These are phyloP conservation scores for Bacterosira constricta DNA, from an alignment of 108 stramenopile genomes.

Conservation along the genomic window DNA sequence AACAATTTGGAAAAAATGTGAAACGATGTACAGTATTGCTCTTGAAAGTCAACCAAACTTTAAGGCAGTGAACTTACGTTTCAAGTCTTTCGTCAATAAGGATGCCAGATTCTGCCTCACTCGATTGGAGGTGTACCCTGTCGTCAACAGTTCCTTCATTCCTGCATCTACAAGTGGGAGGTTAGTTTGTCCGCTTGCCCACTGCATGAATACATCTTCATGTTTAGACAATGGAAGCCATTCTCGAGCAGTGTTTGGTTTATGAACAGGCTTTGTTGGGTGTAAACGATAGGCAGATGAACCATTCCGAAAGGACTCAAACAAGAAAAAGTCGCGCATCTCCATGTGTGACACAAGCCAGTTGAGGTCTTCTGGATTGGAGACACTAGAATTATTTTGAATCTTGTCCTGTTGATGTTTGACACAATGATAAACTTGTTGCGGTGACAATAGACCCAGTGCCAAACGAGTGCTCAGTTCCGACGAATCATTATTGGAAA, in stretches of 20 bases:
- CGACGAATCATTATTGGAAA: conserved; percentile 59
- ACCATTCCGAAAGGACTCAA: conserved; percentile 52
- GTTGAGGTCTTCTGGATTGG: conserved; percentile 18
- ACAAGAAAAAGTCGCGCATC: conserved; percentile 79
- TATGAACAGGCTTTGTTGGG: conserved; percentile 20
- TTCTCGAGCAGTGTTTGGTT: conserved; percentile 7
- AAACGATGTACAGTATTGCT: no score
- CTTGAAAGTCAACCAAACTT: no score
- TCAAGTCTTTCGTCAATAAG: conserved; percentile 81
- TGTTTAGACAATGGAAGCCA: conserved; percentile 31
- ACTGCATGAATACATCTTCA: conserved; percentile 44
- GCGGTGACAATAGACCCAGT: conserved; percentile 60
- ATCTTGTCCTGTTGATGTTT: conserved; percentile 29
- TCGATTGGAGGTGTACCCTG: conserved; percentile 93
- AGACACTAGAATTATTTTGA: conserved; percentile 10
- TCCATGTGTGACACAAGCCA: conserved; percentile 74
- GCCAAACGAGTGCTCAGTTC: conserved; percentile 50
- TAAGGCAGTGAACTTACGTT: no score
- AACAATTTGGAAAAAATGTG: no score
- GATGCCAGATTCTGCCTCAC: conserved; percentile 92
- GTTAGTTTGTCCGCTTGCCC: conserved; percentile 79
- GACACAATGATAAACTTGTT: conserved; percentile 47
- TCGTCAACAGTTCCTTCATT: conserved; percentile 83
- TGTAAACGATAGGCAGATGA: conserved; percentile 14
- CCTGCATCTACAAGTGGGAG: conserved; percentile 91